These are phyloP conservation scores for Hypoxylon sp. DNA, from an alignment of 2,329 filamentous ascomycete species.

Conservation along the genomic window DNA sequence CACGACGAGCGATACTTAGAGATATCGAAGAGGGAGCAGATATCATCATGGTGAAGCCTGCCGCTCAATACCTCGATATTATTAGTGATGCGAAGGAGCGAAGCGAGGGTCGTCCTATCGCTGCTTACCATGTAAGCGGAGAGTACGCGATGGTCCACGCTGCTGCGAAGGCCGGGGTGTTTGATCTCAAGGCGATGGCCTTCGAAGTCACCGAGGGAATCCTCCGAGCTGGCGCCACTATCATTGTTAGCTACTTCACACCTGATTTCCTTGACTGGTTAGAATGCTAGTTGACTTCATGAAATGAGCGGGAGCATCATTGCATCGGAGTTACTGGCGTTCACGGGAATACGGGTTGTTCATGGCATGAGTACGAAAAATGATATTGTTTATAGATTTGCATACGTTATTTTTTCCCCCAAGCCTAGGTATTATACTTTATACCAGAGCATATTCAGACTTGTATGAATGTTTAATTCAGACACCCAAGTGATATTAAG, in stretches of 20 bases:
- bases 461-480: slow-evolving; percentile 12
- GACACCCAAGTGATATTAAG: background rate
- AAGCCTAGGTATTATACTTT: slow-evolving; percentile 8
- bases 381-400: slow-evolving; percentile 36
- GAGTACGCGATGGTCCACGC: slow-evolving; percentile 99
- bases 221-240: slow-evolving; percentile 90
- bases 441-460: slow-evolving; percentile 12
- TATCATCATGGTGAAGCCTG: slow-evolving; percentile 99
- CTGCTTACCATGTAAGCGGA: slow-evolving; percentile 96
- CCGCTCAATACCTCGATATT: slow-evolving; percentile 95
- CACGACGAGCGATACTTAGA: slow-evolving; percentile 87
- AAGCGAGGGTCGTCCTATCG: slow-evolving; percentile 90
- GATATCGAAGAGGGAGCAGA: slow-evolving; percentile 96
- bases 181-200: slow-evolving; percentile 94
- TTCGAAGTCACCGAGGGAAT: slow-evolving; percentile 96
- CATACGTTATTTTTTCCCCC: slow-evolving; percentile 7
- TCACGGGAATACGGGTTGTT: slow-evolving; percentile 8
- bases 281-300: slow-evolving; percentile 60
- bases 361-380: slow-evolving; percentile 29
- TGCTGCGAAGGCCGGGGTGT: slow-evolving; percentile 94
- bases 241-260: slow-evolving; percentile 94
- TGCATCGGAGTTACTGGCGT: slow-evolving; percentile 34
- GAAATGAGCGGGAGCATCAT: slow-evolving; percentile 10
- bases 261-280: slow-evolving; percentile 82
- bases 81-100: slow-evolving; percentile 98